Conservation (phyloP, 176 grass and related monocot genomes). For the Thalia dealbata region DNA sequence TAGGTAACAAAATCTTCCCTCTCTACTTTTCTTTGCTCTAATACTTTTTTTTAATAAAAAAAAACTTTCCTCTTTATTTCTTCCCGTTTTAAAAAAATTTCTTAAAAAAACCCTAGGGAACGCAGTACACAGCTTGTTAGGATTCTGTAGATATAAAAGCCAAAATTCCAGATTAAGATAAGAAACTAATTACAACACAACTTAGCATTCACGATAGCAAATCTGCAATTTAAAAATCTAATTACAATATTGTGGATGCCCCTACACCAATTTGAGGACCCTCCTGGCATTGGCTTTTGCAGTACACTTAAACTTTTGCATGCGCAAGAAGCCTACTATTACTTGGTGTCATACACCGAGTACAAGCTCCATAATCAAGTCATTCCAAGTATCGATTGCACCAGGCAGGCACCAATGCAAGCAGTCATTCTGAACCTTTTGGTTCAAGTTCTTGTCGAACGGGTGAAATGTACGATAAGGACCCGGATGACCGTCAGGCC, state of each 20-base stretch:
- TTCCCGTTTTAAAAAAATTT: too few relatives aligned
- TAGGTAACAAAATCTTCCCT: too few relatives aligned
- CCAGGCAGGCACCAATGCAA: constrained; percentile 93
- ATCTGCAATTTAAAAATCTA: not conserved
- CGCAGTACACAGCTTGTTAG: too few relatives aligned
- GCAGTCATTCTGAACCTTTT: constrained; percentile 64
- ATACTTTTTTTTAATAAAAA: too few relatives aligned
- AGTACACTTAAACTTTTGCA: not conserved
- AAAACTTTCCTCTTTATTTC: too few relatives aligned
- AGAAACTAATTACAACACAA: not conserved
- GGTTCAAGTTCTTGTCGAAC: constrained; percentile 19
- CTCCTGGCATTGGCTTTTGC: not conserved
- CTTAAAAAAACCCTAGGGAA: too few relatives aligned
- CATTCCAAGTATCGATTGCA: constrained; percentile 70
- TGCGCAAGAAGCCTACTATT: not conserved
- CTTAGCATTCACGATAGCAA: not conserved
- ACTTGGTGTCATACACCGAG: not conserved
- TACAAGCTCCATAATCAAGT: constrained; percentile 42
- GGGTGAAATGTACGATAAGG: constrained; percentile 63
- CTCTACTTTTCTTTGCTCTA: too few relatives aligned
- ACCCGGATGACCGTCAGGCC: constrained; percentile 71
- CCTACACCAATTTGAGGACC: not conserved
- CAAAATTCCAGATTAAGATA: too few relatives aligned
- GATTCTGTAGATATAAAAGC: too few relatives aligned
- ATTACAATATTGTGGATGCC: not conserved